Evolutionary conservation across 352 stramenopile genomes (phyloP).

Genomic region (Phytophthora pinifolia): DNA sequence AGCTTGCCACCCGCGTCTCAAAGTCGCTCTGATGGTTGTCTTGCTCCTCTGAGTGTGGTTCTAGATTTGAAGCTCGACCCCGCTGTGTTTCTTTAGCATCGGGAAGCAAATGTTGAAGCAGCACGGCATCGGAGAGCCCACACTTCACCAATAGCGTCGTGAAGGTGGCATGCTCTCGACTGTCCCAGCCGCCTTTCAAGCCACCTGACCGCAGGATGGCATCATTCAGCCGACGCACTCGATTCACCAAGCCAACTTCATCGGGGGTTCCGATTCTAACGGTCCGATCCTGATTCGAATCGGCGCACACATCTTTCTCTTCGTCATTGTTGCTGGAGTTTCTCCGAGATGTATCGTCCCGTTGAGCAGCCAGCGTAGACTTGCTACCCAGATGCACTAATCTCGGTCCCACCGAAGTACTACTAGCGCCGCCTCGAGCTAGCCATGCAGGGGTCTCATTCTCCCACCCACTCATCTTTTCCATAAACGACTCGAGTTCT

Average conservation of each 20-base stretch:
- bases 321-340: constrained; percentile 6
- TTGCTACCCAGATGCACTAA: constrained; percentile 7
- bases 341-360: background rate
- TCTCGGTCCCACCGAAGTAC: constrained; percentile 1
- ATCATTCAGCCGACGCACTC: constrained; percentile 53
- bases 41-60: constrained; percentile 7
- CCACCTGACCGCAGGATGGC: constrained; percentile 56
- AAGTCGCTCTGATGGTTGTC: constrained; percentile 25
- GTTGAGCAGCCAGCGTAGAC: background rate
- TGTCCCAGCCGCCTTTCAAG: constrained; percentile 59
- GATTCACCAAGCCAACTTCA: constrained; percentile 43
- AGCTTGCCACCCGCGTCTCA: constrained; percentile 45
- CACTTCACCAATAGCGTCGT: constrained; percentile 40
- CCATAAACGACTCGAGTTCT: constrained; percentile 42
- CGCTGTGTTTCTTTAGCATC: constrained; percentile 1
- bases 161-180: constrained; percentile 54
- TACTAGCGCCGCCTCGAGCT: constrained; percentile 16
- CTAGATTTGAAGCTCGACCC: constrained; percentile 10
- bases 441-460: constrained; percentile 1
- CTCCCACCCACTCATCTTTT: constrained; percentile 50
- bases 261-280: constrained; percentile 7
- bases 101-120: constrained; percentile 33
- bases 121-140: constrained; percentile 43
- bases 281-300: constrained; percentile 8
- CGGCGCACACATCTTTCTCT: background rate